Base-by-base conservation (phyloP, 2,329 filamentous ascomycete species). In the Chaetomium olivaceum region DNA sequence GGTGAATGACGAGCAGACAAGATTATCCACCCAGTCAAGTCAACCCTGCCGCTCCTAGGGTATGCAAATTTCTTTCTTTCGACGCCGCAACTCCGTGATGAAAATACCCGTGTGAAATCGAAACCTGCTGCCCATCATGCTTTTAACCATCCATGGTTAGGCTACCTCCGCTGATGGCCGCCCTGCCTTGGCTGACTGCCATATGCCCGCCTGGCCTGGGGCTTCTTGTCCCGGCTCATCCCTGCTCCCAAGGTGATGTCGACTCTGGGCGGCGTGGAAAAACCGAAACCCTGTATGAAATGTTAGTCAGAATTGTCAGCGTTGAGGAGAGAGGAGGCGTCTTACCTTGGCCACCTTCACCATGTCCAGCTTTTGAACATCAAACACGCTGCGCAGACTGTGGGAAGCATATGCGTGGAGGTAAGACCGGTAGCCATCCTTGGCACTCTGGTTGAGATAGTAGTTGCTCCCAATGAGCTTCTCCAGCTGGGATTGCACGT, bases 401-500 rank as follows among this genome's bases (percentile, higher is more conserved):
- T 94, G 95, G 65, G 89, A 93, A 25, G 94, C 93, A 76, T 99
- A 99, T 0, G 95, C 94, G 77, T 98, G 93, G 27, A 99, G 85
- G 77, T 99, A 99, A 23, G 91, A 92, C 67, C 91, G 87, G 81
- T 95, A 96, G 4, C 91, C 87, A 68, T 89, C 87, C 80, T 89
- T 90, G 68, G 88, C 88, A 72, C 83, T 86, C 85, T 97, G 95
- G 82, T 97, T 95, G 65, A 99, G 85, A 78, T 97, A 97, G 82
- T 98, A 98, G 80, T 99, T 98, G 77, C 95, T 91, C 33, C 87
- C 87, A 73, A 99, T 96, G 71, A 98, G 85, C 80, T 94, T 95
- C 83, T 98, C 94, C 11, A 98, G 86, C 78, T 97, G 93, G 73
- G 91, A 88, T 81, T 96, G 89, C 71, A 96, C 89, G 74, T 96